Base-by-base conservation (phyloP, 768 basidiomycete genomes). In the Coprinopsis cinerea region DNA sequence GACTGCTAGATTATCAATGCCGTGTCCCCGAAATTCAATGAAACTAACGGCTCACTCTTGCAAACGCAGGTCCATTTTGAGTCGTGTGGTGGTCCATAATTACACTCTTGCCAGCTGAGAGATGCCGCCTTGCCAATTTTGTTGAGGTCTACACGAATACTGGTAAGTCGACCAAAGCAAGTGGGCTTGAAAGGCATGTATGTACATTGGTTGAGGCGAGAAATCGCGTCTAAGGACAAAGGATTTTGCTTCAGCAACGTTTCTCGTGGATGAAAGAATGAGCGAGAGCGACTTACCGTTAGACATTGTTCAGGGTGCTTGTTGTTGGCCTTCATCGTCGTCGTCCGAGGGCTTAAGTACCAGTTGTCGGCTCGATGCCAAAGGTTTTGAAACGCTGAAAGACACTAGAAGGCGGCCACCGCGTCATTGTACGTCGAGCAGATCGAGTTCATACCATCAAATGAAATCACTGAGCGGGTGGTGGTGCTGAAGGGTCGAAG, bases 11-110 rank as follows among this genome's bases (percentile, higher is more conserved):
- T 23, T 53, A 44, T 55, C 30, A 57, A 37, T 40, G 52, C 26
- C 23, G 14, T 40, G 25, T 44, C 15, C 53, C 47, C 36, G 30
- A 44, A 52, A 37, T 45, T n/a, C 17, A 18, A n/a, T 27, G n/a
- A 9, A 24, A 54, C 42, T 55, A 47, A 5, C 23, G 22, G 44
- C 60, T 56, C 54, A 82, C 85, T 74, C 71, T 80, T 83, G 63
- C 83, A 85, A 4, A 73, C 55, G 2, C 68, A 73, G 1, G 70
- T 82, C 83, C 83, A 86, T 32, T 62, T 57, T 4, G 74, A 76
- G 2, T 61, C 64, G 47, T 81, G 71, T 11, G 62, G 64, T 0
- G 69, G 68, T 0, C 81, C 82, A 9, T 61, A 62, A 4, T 56
- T 59, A 0, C 65, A 68, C 40, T 83, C 79, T 18, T 68, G 58